Percentiles rank a stretch among this genome's conserved stretches.
phyloP scores from a whole-genome alignment of 768 basidiomycete species.

The Tulasnella sp. region DNA sequence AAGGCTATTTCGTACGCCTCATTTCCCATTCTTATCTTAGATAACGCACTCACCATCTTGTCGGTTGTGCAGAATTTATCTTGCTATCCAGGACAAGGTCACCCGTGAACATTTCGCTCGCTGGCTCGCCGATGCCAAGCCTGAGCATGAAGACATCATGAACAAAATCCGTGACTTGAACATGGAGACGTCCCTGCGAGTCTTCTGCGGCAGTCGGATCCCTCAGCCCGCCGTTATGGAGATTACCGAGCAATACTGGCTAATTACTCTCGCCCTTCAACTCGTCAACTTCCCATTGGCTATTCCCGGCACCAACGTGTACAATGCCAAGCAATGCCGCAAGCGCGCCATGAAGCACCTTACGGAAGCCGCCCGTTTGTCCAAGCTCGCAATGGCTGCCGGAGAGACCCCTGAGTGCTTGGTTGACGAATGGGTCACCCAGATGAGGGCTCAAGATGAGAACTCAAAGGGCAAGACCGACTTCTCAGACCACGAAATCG shows the following conservation, averaged over 20 bases:
- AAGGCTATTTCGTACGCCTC: constrained; percentile 75
- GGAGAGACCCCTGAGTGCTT: constrained; percentile 82
- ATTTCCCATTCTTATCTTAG: not conserved
- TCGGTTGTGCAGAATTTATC: constrained; percentile 59
- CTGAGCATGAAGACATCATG: constrained; percentile 59
- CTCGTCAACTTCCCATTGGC: constrained; percentile 98
- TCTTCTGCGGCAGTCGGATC: constrained; percentile 92
- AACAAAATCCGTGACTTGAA: constrained; percentile 88
- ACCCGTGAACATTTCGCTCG: constrained; percentile 66
- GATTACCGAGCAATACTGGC: constrained; percentile 94
- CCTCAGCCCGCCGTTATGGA: constrained; percentile 71
- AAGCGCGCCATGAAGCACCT: constrained; percentile 81
- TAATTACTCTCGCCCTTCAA: constrained; percentile 89
- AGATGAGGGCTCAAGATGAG: constrained; percentile 57
- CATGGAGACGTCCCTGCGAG: constrained; percentile 94
- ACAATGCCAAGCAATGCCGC: constrained; percentile 85
- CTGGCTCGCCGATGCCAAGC: constrained; percentile 63
- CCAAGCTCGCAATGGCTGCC: constrained; percentile 76
- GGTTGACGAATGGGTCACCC: constrained; percentile 86
- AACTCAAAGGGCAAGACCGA: constrained; percentile 69
- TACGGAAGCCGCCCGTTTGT: constrained; percentile 68
- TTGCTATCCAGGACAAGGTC: constrained; percentile 76
- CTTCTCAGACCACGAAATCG: constrained; percentile 93
- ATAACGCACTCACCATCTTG: not conserved
- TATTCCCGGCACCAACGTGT: constrained; percentile 93